A percentile compares a stretch with the other conserved stretches of the same genome.
Evolutionary conservation across 1,139 yeast genomes (phyloP).

Genomic region (Chernovozyma aurita): DNA sequence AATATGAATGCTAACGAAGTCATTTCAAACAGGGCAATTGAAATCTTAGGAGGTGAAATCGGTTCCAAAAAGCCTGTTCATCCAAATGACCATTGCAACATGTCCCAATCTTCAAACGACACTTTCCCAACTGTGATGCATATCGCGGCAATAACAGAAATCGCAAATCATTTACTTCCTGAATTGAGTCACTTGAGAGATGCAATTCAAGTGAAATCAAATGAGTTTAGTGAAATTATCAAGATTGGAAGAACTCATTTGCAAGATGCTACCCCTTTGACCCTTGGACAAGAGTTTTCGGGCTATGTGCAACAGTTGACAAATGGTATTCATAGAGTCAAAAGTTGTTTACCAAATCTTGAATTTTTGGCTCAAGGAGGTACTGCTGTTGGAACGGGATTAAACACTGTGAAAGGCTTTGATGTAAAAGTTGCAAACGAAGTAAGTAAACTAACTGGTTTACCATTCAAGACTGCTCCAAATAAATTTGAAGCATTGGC

Average conservation of each 20-base stretch:
- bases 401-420: constrained; percentile 82
- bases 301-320: constrained; percentile 87
- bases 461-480: constrained; percentile 82
- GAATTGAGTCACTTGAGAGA: constrained; percentile 66
- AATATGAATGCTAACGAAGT: constrained; percentile 97
- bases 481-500: constrained; percentile 96
- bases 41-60: constrained; percentile 75
- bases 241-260: constrained; percentile 95
- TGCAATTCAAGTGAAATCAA: constrained; percentile 62
- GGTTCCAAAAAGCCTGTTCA: constrained; percentile 89
- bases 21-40: constrained; percentile 91
- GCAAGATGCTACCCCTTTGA: constrained; percentile 94
- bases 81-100: constrained; percentile 94
- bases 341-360: constrained; percentile 62
- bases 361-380: constrained; percentile 91
- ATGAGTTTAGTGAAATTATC: constrained; percentile 76
- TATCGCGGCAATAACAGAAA: constrained; percentile 89
- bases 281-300: constrained; percentile 90
- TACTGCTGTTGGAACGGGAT: constrained; percentile 95
- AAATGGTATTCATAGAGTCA: constrained; percentile 77
- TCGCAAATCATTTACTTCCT: constrained; percentile 66
- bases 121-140: constrained; percentile 98
- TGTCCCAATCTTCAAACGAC: constrained; percentile 92
- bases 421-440: constrained; percentile 71
- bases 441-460: constrained; percentile 75